Evolutionary conservation across 1,139 yeast genomes (phyloP), one percentile per base, ranked within the genome.

Genomic region (Blastobotrys ciferrii): DNA sequence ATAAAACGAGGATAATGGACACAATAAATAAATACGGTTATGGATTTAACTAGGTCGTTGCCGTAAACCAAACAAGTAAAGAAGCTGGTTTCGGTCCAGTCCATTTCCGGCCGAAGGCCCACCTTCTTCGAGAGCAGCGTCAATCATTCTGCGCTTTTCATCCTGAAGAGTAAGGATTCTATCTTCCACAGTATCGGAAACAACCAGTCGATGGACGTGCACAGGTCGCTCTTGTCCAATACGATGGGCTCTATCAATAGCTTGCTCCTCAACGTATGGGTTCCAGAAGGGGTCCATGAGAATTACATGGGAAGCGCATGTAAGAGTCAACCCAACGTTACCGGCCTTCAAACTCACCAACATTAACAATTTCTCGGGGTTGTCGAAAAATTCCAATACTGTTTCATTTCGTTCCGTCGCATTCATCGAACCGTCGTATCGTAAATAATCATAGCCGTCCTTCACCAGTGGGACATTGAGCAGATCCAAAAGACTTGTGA

Each of bases 241-340:
- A 66, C 98, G 78, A 68, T 92, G 92, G 4, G 94, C 95, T 57
- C 98, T 79, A 65, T 88, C 97, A 78, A 87, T 88, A 0, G 98
- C 98, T 68, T 91, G 98, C 43, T 87, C 95, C 67, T 91, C 98
- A 2, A 91, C 96, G 66, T 77, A 91, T 1, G 97, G 98, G 62
- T 91, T 91, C 98, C 98, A 91, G 64, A 88, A 91, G 13, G 97
- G 97, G 64, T 91, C 98, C 74, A 87, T 77, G 11, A 91, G 77
- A 45, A 91, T 80, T 9, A 91, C 95, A 64, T 88, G 96, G 37
- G 88, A 85, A 0, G 98, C 98, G 69, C 95, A 87, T 0, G 97
- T 91, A 55, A 91, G 73, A 0, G 97, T 91, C 54, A 91, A 74
- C 4, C 98, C 98, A 12, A 89, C 92, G 64, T 87, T 89, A 58